phyloP scores from a whole-genome alignment of 345 rosid genomes.

The Brassica nigra region DNA sequence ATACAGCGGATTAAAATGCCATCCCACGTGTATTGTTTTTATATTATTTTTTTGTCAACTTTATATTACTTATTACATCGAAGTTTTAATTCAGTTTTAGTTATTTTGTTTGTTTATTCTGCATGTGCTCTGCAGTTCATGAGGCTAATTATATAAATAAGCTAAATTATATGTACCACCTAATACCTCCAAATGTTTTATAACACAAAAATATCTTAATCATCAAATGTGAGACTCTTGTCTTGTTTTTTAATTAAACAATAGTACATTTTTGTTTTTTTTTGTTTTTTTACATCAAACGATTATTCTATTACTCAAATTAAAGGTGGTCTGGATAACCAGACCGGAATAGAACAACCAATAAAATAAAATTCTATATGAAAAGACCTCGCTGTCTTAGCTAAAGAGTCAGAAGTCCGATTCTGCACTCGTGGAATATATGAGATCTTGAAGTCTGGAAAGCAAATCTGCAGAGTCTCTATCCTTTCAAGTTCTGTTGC shows the following conservation, averaged over 20 bases:
- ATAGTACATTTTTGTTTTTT: not conserved
- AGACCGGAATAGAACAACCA: no score
- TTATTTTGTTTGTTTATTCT: not conserved
- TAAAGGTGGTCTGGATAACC: no score
- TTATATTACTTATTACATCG: not conserved
- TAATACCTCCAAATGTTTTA: conserved; percentile 15
- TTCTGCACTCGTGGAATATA: no score
- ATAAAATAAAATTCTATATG: no score
- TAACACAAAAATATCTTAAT: not conserved
- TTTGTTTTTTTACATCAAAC: no score
- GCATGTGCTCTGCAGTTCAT: conserved; percentile 2
- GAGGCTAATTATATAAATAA: not conserved
- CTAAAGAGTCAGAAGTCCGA: no score
- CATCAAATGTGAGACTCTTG: conserved; percentile 22
- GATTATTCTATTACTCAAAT: no score
- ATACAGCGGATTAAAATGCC: not conserved
- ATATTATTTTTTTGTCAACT: not conserved
- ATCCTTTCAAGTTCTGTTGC: no score
- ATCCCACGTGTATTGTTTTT: conserved; percentile 28
- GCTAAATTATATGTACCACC: not conserved
- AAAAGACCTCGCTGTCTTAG: no score
- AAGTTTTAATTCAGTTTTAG: not conserved
- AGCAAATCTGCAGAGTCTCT: no score
- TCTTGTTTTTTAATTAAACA: conserved; percentile 7
- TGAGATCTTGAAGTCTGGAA: no score